Evolutionary conservation across 495 filamentous ascomycete species (phyloP), one percentile per base, ranked within the genome.

Genomic region (Cudoniella acicularis): DNA sequence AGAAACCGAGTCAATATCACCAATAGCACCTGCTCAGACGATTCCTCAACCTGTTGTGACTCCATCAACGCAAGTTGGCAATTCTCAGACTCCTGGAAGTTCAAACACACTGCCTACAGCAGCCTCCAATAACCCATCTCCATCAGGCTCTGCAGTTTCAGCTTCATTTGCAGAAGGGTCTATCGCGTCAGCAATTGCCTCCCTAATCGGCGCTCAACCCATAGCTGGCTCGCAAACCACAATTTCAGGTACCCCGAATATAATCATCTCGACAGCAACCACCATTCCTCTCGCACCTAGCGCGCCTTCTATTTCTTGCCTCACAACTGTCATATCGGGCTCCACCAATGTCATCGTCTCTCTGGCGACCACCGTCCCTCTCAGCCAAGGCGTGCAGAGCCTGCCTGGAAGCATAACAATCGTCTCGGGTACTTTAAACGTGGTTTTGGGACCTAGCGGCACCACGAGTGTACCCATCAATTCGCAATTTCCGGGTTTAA

Each of bases 291-390:
- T 54, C 20, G 3, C 23, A 2, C 51, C 8, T 8, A 21, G 48
- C n/a, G 18, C 23, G 2, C 16, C 51, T 16, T 10, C 36, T 13
- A 10, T 22, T 4, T 17, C 51, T 4, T 22, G 51, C 27, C 36
- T 20, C 24, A 43, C 51, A 41, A 54, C 36, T 10, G 17, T 54
- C 25, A 21, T 43, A 13, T 17, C 51, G 11, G 51, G 51, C 4
- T 20, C 51, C 22, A 40, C 51, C 3, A 41, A 36, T 17, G 51
- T 54, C 8, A 36, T 54, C 9, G 26, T 54, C 26, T 54, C 51
- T 9, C 8, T 10, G 2, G 27, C 51, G 25, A 54, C 48, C 3
- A 50, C 48, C 18, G 25, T 50, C 21, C 48, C 48, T 9, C n/a
- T 3, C 48, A 24, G 9, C 11, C 22, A 13, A 24, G 11, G 48